These are phyloP conservation scores for Pleurotus djamor DNA, from an alignment of 768 basidiomycete species.

Conservation along the genomic window DNA sequence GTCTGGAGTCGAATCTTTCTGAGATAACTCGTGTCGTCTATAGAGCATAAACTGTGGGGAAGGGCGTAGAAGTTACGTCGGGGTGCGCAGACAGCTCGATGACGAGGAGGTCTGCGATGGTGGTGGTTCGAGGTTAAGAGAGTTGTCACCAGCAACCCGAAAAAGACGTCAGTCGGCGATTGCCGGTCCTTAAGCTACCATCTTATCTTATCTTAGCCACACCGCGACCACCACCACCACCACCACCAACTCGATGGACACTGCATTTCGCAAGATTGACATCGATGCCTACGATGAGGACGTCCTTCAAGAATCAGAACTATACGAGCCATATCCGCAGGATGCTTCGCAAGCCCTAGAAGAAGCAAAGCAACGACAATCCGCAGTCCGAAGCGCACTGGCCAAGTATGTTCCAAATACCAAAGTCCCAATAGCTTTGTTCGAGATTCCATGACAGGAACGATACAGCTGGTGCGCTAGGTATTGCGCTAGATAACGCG, in stretches of 20 bases:
- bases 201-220: neutral
- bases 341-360: constrained; percentile 69
- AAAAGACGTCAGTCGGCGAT: constrained; percentile 1
- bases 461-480: constrained; percentile 74
- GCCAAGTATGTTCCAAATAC: constrained; percentile 55
- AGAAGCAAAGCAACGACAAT: constrained; percentile 76
- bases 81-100: constrained; percentile 2
- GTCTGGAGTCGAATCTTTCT: constrained; percentile 3
- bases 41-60: constrained; percentile 6
- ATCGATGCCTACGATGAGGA: constrained; percentile 95
- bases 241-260: constrained; percentile 30
- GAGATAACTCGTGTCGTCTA: constrained; percentile 4
- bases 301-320: constrained; percentile 76
- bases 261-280: constrained; percentile 88
- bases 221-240: neutral
- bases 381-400: constrained; percentile 67
- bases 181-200: no score
- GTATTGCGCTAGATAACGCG: constrained; percentile 66
- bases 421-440: neutral
- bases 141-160: neutral
- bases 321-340: constrained; percentile 85
- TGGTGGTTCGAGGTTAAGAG: neutral
- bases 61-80: neutral
- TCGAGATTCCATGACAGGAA: constrained; percentile 42
- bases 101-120: constrained; percentile 3